A percentile compares a stretch with the other conserved stretches of the same genome.
Evolutionary conservation across 345 rosid species (phyloP).

Genomic region (Citrus mangshanensis): DNA sequence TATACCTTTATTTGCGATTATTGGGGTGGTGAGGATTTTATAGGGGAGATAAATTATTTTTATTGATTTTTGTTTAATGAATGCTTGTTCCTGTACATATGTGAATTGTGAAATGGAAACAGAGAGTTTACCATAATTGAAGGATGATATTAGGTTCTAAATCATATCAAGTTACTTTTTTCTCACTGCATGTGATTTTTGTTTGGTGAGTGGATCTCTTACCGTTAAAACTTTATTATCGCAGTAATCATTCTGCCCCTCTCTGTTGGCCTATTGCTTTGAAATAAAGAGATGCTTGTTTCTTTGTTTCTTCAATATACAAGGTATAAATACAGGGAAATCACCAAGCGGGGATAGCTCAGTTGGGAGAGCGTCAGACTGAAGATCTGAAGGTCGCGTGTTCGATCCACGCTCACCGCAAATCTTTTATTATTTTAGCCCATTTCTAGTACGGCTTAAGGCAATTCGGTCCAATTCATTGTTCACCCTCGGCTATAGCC

Average conservation of each 20-base stretch:
- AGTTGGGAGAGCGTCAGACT: constrained; percentile 99
- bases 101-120: not conserved
- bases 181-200: not conserved
- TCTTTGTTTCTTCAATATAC: no score
- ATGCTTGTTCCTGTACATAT: not conserved
- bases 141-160: not conserved
- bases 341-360: constrained; percentile 65
- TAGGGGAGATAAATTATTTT: not conserved
- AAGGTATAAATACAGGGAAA: rapidly evolving
- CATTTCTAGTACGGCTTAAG: no score
- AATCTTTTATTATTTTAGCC: no score
- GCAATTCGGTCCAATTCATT: no score
- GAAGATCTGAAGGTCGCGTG: constrained; percentile 99
- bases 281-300: no score
- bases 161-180: not conserved
- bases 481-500: no score
- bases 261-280: not conserved
- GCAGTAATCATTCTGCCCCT: not conserved
- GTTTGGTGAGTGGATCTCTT: not conserved
- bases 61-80: not conserved
- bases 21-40: not conserved
- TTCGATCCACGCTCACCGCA: constrained; percentile 98
- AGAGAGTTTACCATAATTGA: not conserved
- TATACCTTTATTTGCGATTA: not conserved
- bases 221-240: not conserved